A percentile compares a stretch with the other conserved stretches of the same genome.
These are phyloP conservation scores for Citrullus amarus DNA, from an alignment of 306 rosid genomes.

Conservation along the genomic window DNA sequence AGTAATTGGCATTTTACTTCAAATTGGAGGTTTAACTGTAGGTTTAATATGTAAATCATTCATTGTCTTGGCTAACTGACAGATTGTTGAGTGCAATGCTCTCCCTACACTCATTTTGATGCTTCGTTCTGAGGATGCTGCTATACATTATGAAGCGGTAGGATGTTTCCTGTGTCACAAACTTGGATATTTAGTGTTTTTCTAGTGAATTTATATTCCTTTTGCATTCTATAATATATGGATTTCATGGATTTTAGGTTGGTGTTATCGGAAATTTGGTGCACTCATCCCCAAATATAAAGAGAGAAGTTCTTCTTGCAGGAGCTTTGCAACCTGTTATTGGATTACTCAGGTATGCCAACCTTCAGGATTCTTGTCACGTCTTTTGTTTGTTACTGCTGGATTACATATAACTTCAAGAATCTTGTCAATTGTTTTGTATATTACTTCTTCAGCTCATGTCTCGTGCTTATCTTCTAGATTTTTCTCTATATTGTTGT, in stretches of 20 bases:
- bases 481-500: background rate
- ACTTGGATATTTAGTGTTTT: slow-evolving; percentile 12
- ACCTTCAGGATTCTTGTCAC: background rate
- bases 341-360: slow-evolving; percentile 72
- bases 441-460: background rate
- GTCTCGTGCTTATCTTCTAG: background rate
- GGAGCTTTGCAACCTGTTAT: slow-evolving; percentile 98
- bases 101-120: slow-evolving; percentile 93
- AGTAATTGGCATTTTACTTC: slow-evolving; percentile 29
- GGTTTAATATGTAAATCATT: slow-evolving; percentile 10
- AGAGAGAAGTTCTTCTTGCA: slow-evolving; percentile 88
- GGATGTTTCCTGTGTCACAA: slow-evolving; percentile 12
- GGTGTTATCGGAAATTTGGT: slow-evolving; percentile 98
- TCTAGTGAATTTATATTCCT: too few relatives aligned
- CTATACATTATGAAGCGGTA: slow-evolving; percentile 98
- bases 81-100: slow-evolving; percentile 99
- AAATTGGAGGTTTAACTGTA: slow-evolving; percentile 9
- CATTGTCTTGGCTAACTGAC: slow-evolving; percentile 22
- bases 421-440: background rate
- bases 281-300: slow-evolving; percentile 91
- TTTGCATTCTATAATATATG: slow-evolving; percentile 13
- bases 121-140: slow-evolving; percentile 94
- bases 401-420: background rate
- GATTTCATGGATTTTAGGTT: slow-evolving; percentile 50
- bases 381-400: background rate